Evolutionary conservation across 371 early-diverging fungal genomes (phyloP), one percentile per base, ranked within the genome.

Genomic region (Mucor racemosus): DNA sequence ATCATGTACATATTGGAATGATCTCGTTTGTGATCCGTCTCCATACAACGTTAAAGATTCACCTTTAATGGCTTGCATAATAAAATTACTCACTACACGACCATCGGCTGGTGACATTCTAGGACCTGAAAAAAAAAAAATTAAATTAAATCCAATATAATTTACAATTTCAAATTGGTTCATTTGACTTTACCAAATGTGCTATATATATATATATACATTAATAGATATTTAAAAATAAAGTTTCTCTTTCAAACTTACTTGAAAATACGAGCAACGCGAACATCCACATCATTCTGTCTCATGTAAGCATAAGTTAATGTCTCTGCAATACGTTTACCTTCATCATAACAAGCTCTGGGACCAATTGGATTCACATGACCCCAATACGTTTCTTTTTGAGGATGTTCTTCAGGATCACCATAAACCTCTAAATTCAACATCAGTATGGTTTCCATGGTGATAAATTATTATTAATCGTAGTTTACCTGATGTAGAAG

Each of bases 341-440:
- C 95, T 82, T 95, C 95, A 66, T 95, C 95, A 76, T 95, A 95
- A 70, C 95, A 95, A 14, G 95, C 94, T 62, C 95, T 80, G 8
- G 94, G 94, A 8, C 90, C 90, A 63, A 88, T 89, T 5, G 94
- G 95, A 75, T 95, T 95, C 36, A 95, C 94, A 79, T 92, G 86
- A 13, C 90, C 95, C 94, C 94, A 94, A 69, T 94, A 94, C 1
- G 89, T 86, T 73, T 94, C 94, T 64, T 86, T 86, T 74, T 95
- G 95, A 31, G 95, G 95, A 77, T 93, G 93, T 71, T 90, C 91
- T 72, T 92, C 91, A 19, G 95, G 95, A 76, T 94, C 94, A 55
- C 95, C 95, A 74, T 95, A 95, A 3, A 95, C 87, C 84, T 95
- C 95, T 92, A 17, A 21, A 15, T n/a, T 26, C 14, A 14, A 39